Conservation (phyloP, 805 yeast genomes). For the Maudiozyma barnettii region DNA sequence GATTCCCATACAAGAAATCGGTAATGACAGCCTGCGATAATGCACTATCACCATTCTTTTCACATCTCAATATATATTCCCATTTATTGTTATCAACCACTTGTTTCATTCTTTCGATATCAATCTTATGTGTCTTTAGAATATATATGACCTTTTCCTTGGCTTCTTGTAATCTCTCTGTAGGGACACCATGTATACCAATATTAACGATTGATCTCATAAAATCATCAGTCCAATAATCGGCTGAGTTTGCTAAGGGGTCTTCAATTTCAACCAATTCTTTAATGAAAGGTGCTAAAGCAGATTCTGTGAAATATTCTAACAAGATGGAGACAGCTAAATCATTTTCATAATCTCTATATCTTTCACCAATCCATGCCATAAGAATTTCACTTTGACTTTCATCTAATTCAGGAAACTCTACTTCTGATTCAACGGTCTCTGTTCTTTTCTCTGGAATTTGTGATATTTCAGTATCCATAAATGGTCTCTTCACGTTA, state of each 20-base stretch:
- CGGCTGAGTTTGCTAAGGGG: conserved; percentile 68
- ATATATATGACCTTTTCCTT: conserved; percentile 42
- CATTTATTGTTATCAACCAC: conserved; percentile 56
- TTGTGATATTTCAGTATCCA: conserved; percentile 44
- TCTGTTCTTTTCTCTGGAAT: conserved; percentile 38
- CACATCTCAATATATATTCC: conserved; percentile 51
- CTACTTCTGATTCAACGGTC: conserved; percentile 41
- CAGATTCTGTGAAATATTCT: conserved; percentile 64
- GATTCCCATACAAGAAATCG: conserved; percentile 72
- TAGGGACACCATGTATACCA: conserved; percentile 65
- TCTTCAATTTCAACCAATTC: conserved; percentile 70
- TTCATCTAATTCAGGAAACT: conserved; percentile 87
- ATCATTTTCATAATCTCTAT: conserved; percentile 40
- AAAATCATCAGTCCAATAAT: conserved; percentile 66
- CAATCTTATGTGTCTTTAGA: conserved; percentile 51
- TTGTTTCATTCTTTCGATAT: conserved; percentile 56
- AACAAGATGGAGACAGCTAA: conserved; percentile 66
- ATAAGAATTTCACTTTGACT: conserved; percentile 65
- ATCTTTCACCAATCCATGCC: conserved; percentile 76
- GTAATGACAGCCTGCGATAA: conserved; percentile 60
- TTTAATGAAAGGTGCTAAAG: conserved; percentile 66
- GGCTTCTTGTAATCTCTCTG: conserved; percentile 46
- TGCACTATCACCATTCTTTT: conserved; percentile 46
- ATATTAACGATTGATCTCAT: conserved; percentile 47
- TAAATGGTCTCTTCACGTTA: conserved; percentile 58